Evolutionary conservation across 2,329 filamentous ascomycete genomes (phyloP), one percentile per base, ranked within the genome.

Genomic region (Mariannaea sp.): DNA sequence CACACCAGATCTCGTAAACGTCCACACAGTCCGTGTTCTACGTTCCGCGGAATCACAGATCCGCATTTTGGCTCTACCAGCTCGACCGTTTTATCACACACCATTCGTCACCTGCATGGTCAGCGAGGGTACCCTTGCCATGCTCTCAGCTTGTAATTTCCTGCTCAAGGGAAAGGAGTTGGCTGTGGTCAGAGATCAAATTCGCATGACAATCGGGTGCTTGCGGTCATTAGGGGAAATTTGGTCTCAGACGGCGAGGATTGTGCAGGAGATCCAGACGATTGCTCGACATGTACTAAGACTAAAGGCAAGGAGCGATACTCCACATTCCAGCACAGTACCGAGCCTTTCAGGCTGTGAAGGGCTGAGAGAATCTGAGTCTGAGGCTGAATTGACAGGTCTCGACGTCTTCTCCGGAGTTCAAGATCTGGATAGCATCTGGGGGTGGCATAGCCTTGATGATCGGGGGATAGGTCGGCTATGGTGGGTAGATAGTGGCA

Each of bases 71-170:
- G 49, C 59, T 0, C 16, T 62, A 0, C 59, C 59, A 0, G 54
- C 36, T 1, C 54, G 59, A 0, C 59, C 59, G 0, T 62, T 62
- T 1, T 41, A 53, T 0, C 59, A 62, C 19, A 62, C 49, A 0
- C 59, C 59, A 0, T 62, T 62, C 2, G 41, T 49, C 3, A 62
- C 59, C 1, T 62, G 59, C 5, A 62, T 62, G 59, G 35, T 62
- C 0, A 62, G 54, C 8, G 59, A 62, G 35, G 59, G 59, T 0
- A 62, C 59, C 0, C 54, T 62, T 0, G 57, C 59, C 0, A 43
- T 62, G 0, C 42, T 62, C 1, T 62, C 59, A 0, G 59, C 59
- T 0, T 62, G 59, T 9, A 60, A 40, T 2, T 60, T 60, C 5
- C 22, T 62, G 1, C 10, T 60, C 0, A 40, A 36, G 3, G 54